Evolutionary conservation across 768 basidiomycete genomes (phyloP).

Genomic region (Boletus sensibilis): DNA sequence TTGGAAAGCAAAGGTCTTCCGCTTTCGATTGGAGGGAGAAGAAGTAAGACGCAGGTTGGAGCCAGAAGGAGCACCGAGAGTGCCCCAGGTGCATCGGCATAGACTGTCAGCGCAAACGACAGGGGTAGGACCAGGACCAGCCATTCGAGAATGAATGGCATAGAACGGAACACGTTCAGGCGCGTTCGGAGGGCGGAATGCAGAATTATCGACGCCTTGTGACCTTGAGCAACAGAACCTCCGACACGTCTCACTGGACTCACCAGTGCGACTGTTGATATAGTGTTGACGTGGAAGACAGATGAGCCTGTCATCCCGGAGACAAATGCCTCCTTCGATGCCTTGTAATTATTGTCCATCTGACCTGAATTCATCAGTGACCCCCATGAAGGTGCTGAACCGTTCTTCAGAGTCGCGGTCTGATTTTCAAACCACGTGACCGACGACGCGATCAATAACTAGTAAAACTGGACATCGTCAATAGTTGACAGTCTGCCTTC

Average conservation of each 20-base stretch:
- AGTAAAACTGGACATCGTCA: not conserved
- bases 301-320: conserved; percentile 71
- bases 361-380: not conserved
- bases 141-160: conserved; percentile 54
- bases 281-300: conserved; percentile 62
- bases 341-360: conserved; percentile 53
- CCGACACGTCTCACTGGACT: conserved; percentile 26
- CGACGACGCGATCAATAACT: not conserved
- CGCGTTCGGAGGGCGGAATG: conserved; percentile 61
- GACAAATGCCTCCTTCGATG: conserved; percentile 80
- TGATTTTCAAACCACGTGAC: conserved; percentile 18
- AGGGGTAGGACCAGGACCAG: conserved; percentile 69
- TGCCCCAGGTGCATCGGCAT: conserved; percentile 53
- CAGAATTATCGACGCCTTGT: conserved; percentile 68
- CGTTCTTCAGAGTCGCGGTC: no score
- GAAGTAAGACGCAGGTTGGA: conserved; percentile 44
- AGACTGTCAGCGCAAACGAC: conserved; percentile 78
- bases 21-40: conserved; percentile 41
- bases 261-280: conserved; percentile 66
- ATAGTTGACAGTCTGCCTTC: not conserved
- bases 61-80: conserved; percentile 51
- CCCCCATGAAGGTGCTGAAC: not conserved
- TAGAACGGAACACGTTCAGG: conserved; percentile 35
- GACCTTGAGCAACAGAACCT: conserved; percentile 19
- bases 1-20: conserved; percentile 56